These are phyloP conservation scores for Sclerotiophoma versabilis DNA, from an alignment of 2,329 filamentous ascomycete genomes.

Conservation along the genomic window DNA sequence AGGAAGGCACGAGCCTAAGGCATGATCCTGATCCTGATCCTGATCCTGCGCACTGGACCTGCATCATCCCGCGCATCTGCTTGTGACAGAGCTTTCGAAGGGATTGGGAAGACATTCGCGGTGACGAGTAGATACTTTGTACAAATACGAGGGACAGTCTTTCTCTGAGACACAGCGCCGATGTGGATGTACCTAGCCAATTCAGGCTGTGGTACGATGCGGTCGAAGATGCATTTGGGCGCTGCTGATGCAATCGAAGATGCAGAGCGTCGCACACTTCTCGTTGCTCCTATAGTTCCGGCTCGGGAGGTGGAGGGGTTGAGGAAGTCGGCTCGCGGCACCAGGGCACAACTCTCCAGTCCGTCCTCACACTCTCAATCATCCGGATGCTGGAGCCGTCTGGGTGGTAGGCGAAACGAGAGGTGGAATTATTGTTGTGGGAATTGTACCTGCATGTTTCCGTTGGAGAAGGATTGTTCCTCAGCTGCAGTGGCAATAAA, in stretches of 20 bases:
- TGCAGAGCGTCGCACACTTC: conserved; percentile 9
- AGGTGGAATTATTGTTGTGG: not conserved
- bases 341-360: not conserved
- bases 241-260: conserved; percentile 11
- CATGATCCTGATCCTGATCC: conserved; percentile 5
- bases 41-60: no score
- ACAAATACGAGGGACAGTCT: not conserved
- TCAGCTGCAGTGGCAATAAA: conserved; percentile 7
- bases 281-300: not conserved
- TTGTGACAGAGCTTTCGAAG: not conserved
- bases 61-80: conserved; percentile 3
- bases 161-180: not conserved
- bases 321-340: conserved; percentile 2
- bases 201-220: conserved; percentile 13
- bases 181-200: conserved; percentile 1
- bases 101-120: not conserved
- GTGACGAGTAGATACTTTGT: conserved; percentile 4
- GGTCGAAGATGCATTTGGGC: conserved; percentile 7
- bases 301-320: not conserved
- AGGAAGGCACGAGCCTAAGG: conserved; percentile 18
- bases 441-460: conserved; percentile 11
- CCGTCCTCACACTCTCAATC: not conserved
- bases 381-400: not conserved
- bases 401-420: not conserved
- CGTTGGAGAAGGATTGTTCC: not conserved